Conservation (phyloP, 73 alveolate genomes). For the Paramecium primaurelia region DNA sequence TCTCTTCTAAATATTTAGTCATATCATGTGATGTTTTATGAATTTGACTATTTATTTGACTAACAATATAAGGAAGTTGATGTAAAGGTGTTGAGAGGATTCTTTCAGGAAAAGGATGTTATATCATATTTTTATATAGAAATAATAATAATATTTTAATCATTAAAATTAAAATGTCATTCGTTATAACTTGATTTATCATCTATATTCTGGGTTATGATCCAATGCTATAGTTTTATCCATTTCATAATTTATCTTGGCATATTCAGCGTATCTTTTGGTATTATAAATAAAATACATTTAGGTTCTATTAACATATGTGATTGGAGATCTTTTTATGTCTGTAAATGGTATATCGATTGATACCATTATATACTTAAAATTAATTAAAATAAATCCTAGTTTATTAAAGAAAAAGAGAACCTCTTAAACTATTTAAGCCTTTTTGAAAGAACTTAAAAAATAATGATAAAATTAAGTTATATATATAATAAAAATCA, state of each 20-base stretch:
- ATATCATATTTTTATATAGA: neutral
- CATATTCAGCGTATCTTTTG: conserved; percentile 50
- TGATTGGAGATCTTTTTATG: conserved; percentile 50
- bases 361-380: conserved; percentile 47
- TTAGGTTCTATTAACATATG: conserved; percentile 29
- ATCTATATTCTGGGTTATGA: conserved; percentile 81
- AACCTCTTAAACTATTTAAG: conserved; percentile 47
- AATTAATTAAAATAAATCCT: neutral
- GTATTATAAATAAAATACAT: neutral
- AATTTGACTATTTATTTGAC: neutral
- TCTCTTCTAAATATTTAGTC: neutral
- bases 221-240: conserved; percentile 28
- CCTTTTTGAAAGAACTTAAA: neutral
- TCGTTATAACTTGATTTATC: neutral
- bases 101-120: neutral
- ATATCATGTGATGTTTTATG: neutral
- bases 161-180: no score
- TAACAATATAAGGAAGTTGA: neutral
- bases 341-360: conserved; percentile 44
- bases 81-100: neutral
- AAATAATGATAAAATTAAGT: conserved; percentile 15
- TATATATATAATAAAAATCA: neutral
- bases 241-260: conserved; percentile 5
- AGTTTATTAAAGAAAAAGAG: neutral
- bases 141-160: neutral